Evolutionary conservation across 2,329 filamentous ascomycete species (phyloP).

Genomic region (Aspergillus quadrilineatus): DNA sequence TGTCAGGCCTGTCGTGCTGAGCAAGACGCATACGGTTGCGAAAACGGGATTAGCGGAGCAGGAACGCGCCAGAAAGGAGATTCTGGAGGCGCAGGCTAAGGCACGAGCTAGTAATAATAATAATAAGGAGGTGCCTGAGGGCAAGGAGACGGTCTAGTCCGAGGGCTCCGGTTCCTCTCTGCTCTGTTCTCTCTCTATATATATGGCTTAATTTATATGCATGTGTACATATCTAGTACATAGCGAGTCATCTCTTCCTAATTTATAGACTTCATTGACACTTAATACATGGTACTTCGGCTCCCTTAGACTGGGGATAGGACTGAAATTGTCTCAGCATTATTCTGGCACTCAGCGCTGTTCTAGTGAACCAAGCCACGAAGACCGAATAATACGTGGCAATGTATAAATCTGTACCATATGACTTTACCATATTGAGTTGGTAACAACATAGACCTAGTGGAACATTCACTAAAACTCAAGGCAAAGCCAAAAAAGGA

Average conservation of each 20-base stretch:
- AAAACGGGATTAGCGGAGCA: constrained; percentile 48
- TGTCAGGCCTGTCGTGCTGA: constrained; percentile 40
- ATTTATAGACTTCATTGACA: background rate
- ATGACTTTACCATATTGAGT: background rate
- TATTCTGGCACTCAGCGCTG: background rate
- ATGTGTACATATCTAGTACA: background rate
- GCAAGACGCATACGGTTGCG: constrained; percentile 42
- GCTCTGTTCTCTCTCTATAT: too few relatives aligned
- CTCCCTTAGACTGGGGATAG: too few relatives aligned
- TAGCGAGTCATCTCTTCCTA: background rate
- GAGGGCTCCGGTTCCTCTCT: background rate
- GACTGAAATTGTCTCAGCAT: too few relatives aligned
- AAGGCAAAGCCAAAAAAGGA: constrained; percentile 4
- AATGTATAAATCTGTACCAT: background rate
- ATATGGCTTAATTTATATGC: background rate
- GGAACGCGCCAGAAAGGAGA: constrained; percentile 42
- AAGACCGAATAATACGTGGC: background rate
- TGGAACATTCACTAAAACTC: constrained; percentile 8
- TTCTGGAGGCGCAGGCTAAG: constrained; percentile 24
- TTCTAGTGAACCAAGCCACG: background rate
- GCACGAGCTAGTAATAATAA: constrained; percentile 46
- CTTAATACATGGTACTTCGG: background rate
- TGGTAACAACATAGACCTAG: constrained; percentile 1
- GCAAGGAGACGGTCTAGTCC: constrained; percentile 41
- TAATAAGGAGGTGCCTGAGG: constrained; percentile 55